phyloP scores from a whole-genome alignment of 2,329 filamentous ascomycete species.

The Colletotrichum magnum region DNA sequence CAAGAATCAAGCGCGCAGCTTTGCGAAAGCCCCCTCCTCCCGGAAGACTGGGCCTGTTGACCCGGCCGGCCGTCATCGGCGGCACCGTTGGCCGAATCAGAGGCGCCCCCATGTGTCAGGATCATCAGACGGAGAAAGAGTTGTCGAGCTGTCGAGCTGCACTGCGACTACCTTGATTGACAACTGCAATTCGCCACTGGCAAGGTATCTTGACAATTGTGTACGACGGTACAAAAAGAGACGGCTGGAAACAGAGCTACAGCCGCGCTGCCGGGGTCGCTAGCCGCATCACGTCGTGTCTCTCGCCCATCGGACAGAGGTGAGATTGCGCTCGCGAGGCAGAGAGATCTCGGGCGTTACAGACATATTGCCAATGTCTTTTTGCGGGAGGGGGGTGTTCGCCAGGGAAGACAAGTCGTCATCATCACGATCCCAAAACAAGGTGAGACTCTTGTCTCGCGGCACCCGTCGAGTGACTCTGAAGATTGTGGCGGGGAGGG shows the following conservation, averaged over 20 bases:
- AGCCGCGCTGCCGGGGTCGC: neutral
- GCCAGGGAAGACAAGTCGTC: neutral
- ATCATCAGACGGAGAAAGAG: neutral
- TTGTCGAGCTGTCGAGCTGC: too few species aligned
- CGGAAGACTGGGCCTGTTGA: neutral
- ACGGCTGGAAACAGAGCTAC: neutral
- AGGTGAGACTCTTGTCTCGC: too few species aligned
- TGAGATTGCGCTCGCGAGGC: neutral
- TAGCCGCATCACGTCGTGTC: neutral
- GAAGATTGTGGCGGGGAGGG: too few species aligned
- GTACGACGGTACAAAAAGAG: too few species aligned
- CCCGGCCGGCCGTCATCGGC: neutral
- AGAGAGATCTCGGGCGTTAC: neutral
- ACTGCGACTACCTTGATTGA: too few species aligned
- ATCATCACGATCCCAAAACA: too few species aligned
- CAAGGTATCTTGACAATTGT: too few species aligned
- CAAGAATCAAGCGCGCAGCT: constrained; percentile 15
- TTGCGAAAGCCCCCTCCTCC: too few species aligned
- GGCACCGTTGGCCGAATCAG: neutral
- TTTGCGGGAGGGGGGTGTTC: neutral
- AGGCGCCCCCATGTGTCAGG: neutral
- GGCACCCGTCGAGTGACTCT: too few species aligned
- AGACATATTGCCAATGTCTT: neutral
- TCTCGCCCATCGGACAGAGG: neutral
- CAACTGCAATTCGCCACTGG: too few species aligned